Percentiles rank a stretch among this genome's conserved stretches.
phyloP scores from a whole-genome alignment of 495 filamentous ascomycete species.

The Talaromyces liani region DNA sequence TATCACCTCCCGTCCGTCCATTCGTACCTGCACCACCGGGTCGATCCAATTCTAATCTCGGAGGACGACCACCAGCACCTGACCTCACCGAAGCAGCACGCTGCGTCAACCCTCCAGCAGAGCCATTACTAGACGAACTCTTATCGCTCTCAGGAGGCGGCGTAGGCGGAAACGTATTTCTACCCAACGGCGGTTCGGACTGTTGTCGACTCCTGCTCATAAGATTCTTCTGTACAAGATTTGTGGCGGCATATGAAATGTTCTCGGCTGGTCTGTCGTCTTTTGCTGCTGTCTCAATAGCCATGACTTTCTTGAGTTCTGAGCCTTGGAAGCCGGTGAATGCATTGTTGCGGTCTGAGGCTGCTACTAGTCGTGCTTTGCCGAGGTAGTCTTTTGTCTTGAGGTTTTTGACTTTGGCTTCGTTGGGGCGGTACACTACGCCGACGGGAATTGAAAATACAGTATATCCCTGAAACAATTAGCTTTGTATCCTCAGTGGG shows the following conservation, averaged over 20 bases:
- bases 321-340: constrained; percentile 71
- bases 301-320: constrained; percentile 55
- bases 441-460: constrained; percentile 98
- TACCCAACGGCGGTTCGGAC: constrained; percentile 74
- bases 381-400: constrained; percentile 96
- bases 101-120: constrained; percentile 14
- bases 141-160: constrained; percentile 82
- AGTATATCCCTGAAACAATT: constrained; percentile 71
- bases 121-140: constrained; percentile 17
- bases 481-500: neutral
- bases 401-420: constrained; percentile 96
- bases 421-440: constrained; percentile 89
- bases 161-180: constrained; percentile 91
- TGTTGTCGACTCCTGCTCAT: constrained; percentile 70
- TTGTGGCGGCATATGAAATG: constrained; percentile 82
- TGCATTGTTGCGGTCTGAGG: constrained; percentile 69
- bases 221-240: constrained; percentile 80
- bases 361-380: constrained; percentile 86
- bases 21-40: constrained; percentile 21
- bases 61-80: constrained; percentile 25
- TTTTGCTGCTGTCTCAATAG: constrained; percentile 26
- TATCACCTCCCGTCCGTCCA: constrained; percentile 17
- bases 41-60: constrained; percentile 33
- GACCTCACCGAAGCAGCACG: constrained; percentile 27
- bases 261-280: constrained; percentile 74